phyloP scores from a whole-genome alignment of 768 basidiomycete genomes.

The Mycena maculata region DNA sequence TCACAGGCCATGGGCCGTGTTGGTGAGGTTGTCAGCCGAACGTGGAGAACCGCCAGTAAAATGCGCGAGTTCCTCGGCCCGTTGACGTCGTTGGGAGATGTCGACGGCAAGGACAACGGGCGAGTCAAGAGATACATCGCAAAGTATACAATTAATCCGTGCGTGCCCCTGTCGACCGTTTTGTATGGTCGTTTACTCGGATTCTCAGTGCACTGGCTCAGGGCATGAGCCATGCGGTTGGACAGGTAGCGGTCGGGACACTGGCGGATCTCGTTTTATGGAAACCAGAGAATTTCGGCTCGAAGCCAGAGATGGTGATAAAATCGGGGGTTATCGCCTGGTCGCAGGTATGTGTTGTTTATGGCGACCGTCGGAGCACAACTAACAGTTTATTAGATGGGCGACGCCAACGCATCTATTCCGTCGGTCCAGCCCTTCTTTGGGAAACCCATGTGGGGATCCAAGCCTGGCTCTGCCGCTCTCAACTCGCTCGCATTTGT shows the following conservation, averaged over 20 bases:
- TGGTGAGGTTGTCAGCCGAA: constrained; percentile 91
- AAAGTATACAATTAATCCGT: constrained; percentile 99
- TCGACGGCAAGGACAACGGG: constrained; percentile 79
- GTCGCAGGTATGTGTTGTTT: constrained; percentile 76
- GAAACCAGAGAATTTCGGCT: constrained; percentile 94
- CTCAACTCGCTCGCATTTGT: constrained; percentile 90
- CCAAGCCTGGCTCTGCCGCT: constrained; percentile 80
- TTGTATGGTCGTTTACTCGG: neutral
- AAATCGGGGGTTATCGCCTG: constrained; percentile 95
- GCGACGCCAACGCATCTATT: constrained; percentile 96
- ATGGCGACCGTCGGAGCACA: neutral
- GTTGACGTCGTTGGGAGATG: constrained; percentile 75
- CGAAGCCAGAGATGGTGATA: constrained; percentile 92
- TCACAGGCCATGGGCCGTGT: constrained; percentile 99
- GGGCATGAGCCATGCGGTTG: constrained; percentile 89
- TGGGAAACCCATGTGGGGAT: constrained; percentile 94
- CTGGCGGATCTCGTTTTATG: constrained; percentile 96
- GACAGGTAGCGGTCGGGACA: constrained; percentile 82
- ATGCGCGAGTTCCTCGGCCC: constrained; percentile 86
- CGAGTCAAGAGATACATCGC: constrained; percentile 95
- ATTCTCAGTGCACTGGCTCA: constrained; percentile 86
- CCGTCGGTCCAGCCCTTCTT: constrained; percentile 93
- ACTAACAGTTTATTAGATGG: constrained; percentile 70
- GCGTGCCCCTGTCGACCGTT: constrained; percentile 45
- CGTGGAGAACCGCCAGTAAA: constrained; percentile 98